Evolutionary conservation across 2,329 filamentous ascomycete genomes (phyloP), one percentile per base, ranked within the genome.

Genomic region (Phialophora expanda): DNA sequence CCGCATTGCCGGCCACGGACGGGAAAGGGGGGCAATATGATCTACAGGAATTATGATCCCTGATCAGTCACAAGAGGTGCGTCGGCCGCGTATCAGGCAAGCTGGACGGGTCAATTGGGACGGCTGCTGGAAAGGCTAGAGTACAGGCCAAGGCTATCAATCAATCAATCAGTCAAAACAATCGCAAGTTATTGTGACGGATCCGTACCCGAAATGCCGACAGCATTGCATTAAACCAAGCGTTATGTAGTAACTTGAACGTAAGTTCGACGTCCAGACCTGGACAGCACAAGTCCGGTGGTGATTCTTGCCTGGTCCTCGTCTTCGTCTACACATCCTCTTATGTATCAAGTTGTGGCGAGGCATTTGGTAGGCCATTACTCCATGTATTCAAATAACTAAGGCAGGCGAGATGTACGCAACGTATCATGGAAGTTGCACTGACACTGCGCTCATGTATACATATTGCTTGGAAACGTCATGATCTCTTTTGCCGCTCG

Each of bases 401-500:
- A 41, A 41, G 17, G 17, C 38, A 41, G 38, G 38, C 38, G 38
- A 41, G 2, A 14, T 6, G 38, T 8, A 7, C n/a, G 17, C 17
- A n/a, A 4, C 17, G 17, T 5, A 41, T n/a, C 5, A 44, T 44
- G 2, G 38, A 44, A 44, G 14, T 8, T n/a, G 8, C 46, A 12
- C 24, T 50, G 48, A 24, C 20, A 7, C 11, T 6, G 24, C n/a
- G 48, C 22, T 51, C 22, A 24, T 17, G 24, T 51, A 20, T 51
- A 51, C 24, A 51, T 51, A 51, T 26, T 44, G 38, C 20, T 51
- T 26, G 48, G 8, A 8, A 2, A 51, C 20, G 20, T 54, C 48
- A 44, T 8, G 17, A 61, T 11, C 30, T 41, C 11, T 54, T 41
- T 5, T 54, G 30, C 46, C 58, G n/a, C 28, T 53, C 58, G 12